Percentiles rank a stretch among this genome's conserved stretches.
These are phyloP conservation scores for Chenopodium suecicum DNA, from an alignment of 148 eudicot species.

Conservation along the genomic window DNA sequence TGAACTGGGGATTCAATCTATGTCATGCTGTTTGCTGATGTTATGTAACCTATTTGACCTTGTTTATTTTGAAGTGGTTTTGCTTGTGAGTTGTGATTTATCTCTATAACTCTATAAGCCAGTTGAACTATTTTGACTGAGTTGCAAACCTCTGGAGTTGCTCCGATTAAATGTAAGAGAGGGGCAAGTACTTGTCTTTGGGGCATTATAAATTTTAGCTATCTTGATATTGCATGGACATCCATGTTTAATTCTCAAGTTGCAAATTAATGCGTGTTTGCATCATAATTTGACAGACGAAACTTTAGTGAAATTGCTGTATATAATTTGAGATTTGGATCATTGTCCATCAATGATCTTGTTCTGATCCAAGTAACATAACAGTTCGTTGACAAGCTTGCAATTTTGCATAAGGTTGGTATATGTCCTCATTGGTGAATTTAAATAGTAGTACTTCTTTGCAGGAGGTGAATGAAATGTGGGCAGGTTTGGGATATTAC, in stretches of 20 bases:
- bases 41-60: neutral
- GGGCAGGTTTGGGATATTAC: conserved; percentile 99
- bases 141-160: neutral
- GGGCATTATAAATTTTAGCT: neutral
- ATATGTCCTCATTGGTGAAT: neutral
- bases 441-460: conserved; percentile 7
- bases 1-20: no score
- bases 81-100: neutral
- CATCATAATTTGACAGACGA: neutral
- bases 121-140: neutral
- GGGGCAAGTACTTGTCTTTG: neutral
- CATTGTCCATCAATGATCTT: neutral
- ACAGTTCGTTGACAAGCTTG: neutral
- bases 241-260: neutral
- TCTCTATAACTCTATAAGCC: neutral
- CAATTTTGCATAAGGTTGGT: neutral
- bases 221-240: neutral
- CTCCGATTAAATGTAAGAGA: neutral
- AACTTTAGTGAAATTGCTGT: neutral
- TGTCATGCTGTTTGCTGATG: neutral
- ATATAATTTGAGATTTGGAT: neutral
- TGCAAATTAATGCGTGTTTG: neutral
- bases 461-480: conserved; percentile 98
- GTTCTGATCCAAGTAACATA: neutral
- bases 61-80: neutral